Percentiles rank a stretch among this genome's conserved stretches.
Conservation (phyloP, 1,284 basidiomycete species). For the Ustilago trichophora region DNA sequence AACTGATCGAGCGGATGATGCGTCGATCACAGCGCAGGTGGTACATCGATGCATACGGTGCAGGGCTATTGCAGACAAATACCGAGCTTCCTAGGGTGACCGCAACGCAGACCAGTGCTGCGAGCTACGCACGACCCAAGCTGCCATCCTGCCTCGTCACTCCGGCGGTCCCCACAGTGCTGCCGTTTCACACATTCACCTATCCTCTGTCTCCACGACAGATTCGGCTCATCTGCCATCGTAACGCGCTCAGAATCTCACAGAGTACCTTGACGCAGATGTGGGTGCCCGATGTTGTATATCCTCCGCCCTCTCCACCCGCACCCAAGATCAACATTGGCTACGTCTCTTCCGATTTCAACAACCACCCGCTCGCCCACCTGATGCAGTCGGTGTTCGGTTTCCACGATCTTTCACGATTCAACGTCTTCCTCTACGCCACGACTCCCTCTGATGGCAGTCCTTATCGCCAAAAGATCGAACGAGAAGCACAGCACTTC, state of each 20-base stretch:
- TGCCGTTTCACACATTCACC: constrained; percentile 75
- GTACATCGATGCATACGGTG: constrained; percentile 69
- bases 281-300: constrained; percentile 71
- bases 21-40: constrained; percentile 71
- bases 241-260: constrained; percentile 73
- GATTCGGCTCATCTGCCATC: constrained; percentile 73
- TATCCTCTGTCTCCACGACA: constrained; percentile 71
- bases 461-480: constrained; percentile 71
- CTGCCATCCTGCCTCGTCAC: constrained; percentile 68
- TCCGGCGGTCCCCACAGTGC: constrained; percentile 71
- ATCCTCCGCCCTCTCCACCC: constrained; percentile 72
- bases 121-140: constrained; percentile 63
- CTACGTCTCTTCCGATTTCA: constrained; percentile 74
- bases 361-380: constrained; percentile 75
- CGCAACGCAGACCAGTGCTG: constrained; percentile 10
- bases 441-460: constrained; percentile 72
- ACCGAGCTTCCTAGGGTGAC: constrained; percentile 26
- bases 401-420: constrained; percentile 70
- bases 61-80: not conserved
- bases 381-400: constrained; percentile 74
- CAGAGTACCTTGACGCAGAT: constrained; percentile 70
- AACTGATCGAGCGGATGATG: constrained; percentile 71
- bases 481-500: constrained; percentile 70
- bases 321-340: constrained; percentile 71
- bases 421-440: constrained; percentile 72